Base-by-base conservation (phyloP, 495 filamentous ascomycete genomes). In the Aspergillus haitiensis region DNA sequence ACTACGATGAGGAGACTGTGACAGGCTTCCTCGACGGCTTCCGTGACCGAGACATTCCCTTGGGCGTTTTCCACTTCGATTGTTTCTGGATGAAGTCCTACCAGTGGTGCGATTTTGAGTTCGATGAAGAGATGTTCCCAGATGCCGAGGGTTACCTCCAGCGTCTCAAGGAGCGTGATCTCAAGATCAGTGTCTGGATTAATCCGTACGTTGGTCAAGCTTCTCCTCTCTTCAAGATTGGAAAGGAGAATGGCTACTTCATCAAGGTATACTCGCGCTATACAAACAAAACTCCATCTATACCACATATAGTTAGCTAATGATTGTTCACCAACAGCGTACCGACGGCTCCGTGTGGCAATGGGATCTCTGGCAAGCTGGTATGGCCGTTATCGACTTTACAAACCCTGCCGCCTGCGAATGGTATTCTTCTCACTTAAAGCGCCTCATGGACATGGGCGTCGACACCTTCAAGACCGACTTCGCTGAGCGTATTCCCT, bases 71-170 rank as follows among this genome's bases (percentile, higher is more conserved):
- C 67, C 88, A 90, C 62, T 90, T 85, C 51, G 86, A 88, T 61
- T 85, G 83, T 65, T 88, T 88, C 76, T 88, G 85, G 84, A 82
- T 74, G 70, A 78, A 81, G 44, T 80, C 78, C 4, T 89, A 88
- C 64, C 84, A 86, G 55, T 91, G 87, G 88, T 87, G 84, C 60
- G 87, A 91, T 66, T 89, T 91, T 52, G 80, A 84, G 16, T 91
- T 89, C 67, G 86, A 87, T 61, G 61, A 76, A 1, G 81, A 86
- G 33, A 84, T 83, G 75, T 91, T 91, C 65, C 87, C 86, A 0
- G 84, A 90, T 62, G 84, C 87, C 3, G 73, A 73, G n/a, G 82
- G 75, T 2, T 84, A 86, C 63, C 82, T 90, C 59, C 64, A 75
- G n/a, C 75, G 85, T 1, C 69, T 90, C n/a, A 88, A 87, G 60